Percentiles rank a stretch among this genome's conserved stretches.
phyloP scores from a whole-genome alignment of 768 basidiomycete genomes.

The Kondoa subrosea region DNA sequence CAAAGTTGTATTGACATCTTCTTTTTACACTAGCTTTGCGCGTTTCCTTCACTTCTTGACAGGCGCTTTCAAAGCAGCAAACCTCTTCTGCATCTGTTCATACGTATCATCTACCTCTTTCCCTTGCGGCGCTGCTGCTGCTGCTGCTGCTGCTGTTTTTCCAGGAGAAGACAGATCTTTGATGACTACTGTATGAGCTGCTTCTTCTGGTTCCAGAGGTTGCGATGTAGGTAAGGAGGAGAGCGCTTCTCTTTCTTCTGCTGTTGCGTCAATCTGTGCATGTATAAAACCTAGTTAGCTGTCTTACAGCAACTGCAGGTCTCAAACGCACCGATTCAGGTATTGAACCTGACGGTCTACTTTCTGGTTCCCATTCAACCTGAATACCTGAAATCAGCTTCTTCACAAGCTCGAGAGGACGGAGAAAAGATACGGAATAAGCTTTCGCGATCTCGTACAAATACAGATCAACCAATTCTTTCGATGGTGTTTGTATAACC shows the following conservation, averaged over 20 bases:
- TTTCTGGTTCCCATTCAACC: conserved; percentile 6
- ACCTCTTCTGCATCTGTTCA: background rate
- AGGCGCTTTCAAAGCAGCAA: conserved; percentile 9
- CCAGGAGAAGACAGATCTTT: conserved; percentile 1
- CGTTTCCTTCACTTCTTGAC: background rate
- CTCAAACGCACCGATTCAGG: background rate
- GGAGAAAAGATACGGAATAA: conserved; percentile 9
- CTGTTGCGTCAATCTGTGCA: background rate
- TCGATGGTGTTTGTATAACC: conserved; percentile 9
- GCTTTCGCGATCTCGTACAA: conserved; percentile 19
- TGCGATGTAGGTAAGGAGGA: conserved; percentile 9
- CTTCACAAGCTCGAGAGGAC: background rate
- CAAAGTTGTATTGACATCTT: too few relatives aligned
- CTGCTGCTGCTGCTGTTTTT: background rate
- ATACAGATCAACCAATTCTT: conserved; percentile 15
- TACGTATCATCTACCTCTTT: background rate
- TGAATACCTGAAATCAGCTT: conserved; percentile 5
- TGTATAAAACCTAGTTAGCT: too few relatives aligned
- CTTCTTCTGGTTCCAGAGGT: conserved; percentile 9
- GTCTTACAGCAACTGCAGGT: too few relatives aligned
- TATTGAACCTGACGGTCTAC: conserved; percentile 7
- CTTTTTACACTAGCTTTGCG: too few relatives aligned
- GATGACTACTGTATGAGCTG: conserved; percentile 12
- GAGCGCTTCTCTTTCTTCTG: conserved; percentile 1
- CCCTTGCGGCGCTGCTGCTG: conserved; percentile 5